phyloP scores from a whole-genome alignment of 1,284 basidiomycete species.

The Pterulicium gracile region DNA sequence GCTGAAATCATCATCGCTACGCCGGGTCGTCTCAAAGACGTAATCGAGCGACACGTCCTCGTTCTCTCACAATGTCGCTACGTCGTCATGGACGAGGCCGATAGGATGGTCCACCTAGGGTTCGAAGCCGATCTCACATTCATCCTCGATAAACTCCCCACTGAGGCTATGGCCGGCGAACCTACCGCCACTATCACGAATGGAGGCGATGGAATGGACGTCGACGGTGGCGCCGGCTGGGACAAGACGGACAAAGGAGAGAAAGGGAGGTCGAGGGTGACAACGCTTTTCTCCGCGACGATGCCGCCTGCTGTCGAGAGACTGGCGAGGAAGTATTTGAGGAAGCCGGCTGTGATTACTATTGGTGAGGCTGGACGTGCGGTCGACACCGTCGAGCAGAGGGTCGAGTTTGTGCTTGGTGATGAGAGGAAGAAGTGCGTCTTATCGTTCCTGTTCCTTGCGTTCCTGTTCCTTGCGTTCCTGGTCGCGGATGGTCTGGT shows the following conservation, averaged over 20 bases:
- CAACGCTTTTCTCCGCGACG: conserved; percentile 93
- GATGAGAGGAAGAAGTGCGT: conserved; percentile 92
- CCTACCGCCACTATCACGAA: too few species aligned
- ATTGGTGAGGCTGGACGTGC: conserved; percentile 97
- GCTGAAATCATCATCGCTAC: conserved; percentile 98
- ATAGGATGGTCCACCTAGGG: conserved; percentile 96
- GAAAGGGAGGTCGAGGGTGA: conserved; percentile 76
- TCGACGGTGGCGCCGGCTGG: conserved; percentile 34
- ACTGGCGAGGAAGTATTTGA: conserved; percentile 88
- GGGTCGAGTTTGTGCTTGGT: conserved; percentile 85
- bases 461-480: too few species aligned
- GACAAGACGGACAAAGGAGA: conserved; percentile 52
- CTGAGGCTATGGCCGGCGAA: conserved; percentile 79
- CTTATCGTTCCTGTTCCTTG: conserved; percentile 6
- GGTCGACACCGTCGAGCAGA: conserved; percentile 95
- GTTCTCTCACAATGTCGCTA: conserved; percentile 96
- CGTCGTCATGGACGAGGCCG: conserved; percentile 99
- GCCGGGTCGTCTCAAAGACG: conserved; percentile 94
- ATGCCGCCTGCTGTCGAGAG: conserved; percentile 97
- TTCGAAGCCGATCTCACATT: conserved; percentile 93
- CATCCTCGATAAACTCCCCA: conserved; percentile 89
- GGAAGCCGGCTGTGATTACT: conserved; percentile 88
- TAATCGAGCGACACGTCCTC: conserved; percentile 90
- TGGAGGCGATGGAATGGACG: conserved; percentile 52
- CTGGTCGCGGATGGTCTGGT: too few species aligned